Base-by-base conservation (phyloP, 2,329 filamentous ascomycete species). In the Penicillium sp. region DNA sequence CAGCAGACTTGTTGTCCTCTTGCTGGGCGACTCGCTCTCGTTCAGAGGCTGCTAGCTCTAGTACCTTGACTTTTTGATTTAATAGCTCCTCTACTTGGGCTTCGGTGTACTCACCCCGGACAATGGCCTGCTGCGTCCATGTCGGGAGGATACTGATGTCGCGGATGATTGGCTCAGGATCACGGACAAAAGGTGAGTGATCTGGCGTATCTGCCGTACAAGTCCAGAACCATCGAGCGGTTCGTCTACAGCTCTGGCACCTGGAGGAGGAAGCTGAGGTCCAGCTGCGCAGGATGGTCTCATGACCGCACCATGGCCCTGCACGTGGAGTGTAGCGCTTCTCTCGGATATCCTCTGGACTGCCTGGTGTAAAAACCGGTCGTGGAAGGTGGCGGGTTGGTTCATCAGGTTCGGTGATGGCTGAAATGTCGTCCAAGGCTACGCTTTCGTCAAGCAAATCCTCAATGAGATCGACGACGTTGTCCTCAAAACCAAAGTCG, bases 191-290 rank as follows among this genome's bases (percentile, higher is more conserved):
- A 19, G 79, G 74, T 33, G 84, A 69, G 43, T 79, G 67, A 16
- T 77, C 71, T 33, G 85, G 81, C 11, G 78, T 79, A 68, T 93
- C 90, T 71, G 91, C 85, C 13, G 82, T 84, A 74, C 92, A 95
- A 61, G 84, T 81, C 74, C 91, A 95, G 25, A 95, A 77, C 85
- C 89, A 95, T 28, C 90, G 76, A 0, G 88, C 84, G 1, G 75
- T 74, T 43, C 78, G 76, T 42, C 78, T 78, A 68, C 91, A 95
- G 26, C 81, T 71, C 7, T 82, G 76, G 76, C 91, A 95, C 4
- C 45, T 14, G 19, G 73, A 70, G 30, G 80, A 72, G 22, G 76
- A 60, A 37, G 83, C 83, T 68, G 87, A 61, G 2, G 67, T 54
- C 53, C 72, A 73, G 58, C 67, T 90, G 48, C 91, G 74, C 30